phyloP scores from a whole-genome alignment of 2,329 filamentous ascomycete species.

The Arthrobotrys sphaeroides region DNA sequence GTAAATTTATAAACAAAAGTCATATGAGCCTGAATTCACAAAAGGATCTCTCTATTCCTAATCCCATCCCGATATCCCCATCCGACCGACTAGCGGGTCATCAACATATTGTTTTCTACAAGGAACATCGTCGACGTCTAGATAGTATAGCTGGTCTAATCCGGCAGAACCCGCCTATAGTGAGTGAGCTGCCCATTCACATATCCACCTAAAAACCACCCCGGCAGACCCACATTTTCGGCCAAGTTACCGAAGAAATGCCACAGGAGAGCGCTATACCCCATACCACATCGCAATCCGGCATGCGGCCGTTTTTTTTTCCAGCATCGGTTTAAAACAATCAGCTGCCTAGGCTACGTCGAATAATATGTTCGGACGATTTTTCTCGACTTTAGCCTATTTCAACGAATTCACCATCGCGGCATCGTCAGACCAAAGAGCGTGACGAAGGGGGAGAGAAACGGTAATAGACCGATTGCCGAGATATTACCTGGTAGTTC shows the following conservation, averaged over 20 bases:
- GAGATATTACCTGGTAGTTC: background rate
- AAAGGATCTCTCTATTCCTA: background rate
- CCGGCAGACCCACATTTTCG: background rate
- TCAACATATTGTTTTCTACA: background rate
- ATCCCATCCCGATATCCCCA: background rate
- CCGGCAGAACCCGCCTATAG: background rate
- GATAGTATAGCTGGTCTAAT: too few species aligned
- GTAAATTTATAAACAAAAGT: too few species aligned
- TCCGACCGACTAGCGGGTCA: background rate
- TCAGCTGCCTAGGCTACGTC: background rate
- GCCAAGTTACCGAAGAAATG: conserved; percentile 4
- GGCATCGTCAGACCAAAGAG: background rate
- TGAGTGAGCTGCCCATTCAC: background rate
- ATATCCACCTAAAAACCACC: background rate
- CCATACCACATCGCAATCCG: background rate
- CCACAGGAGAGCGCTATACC: background rate
- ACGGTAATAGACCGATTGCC: background rate
- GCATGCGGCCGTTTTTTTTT: background rate
- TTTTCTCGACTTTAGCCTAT: conserved; percentile 4
- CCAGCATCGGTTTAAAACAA: background rate
- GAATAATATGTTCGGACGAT: background rate
- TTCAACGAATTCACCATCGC: background rate
- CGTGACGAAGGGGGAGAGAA: background rate
- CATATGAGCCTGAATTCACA: conserved; percentile 19
- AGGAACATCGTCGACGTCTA: background rate